Percentiles rank a stretch among this genome's conserved stretches.
Evolutionary conservation across 495 filamentous ascomycete genomes (phyloP).

Genomic region (Pseudevernia furfuracea): DNA sequence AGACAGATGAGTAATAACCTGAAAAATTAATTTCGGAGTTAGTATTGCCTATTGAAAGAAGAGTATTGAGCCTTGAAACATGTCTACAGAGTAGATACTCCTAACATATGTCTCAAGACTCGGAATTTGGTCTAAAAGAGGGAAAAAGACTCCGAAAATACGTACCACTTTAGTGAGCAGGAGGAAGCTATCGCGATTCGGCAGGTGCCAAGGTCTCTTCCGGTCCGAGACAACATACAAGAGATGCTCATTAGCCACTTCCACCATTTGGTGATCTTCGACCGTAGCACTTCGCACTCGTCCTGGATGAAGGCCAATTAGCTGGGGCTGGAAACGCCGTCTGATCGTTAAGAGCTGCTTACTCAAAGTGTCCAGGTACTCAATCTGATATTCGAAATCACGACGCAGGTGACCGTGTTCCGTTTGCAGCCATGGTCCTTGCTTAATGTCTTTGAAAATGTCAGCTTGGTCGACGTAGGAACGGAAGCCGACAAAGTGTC

Average conservation of each 20-base stretch:
- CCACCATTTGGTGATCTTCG: constrained; percentile 80
- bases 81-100: too few relatives aligned
- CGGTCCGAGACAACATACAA: constrained; percentile 90
- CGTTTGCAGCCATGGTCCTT: constrained; percentile 69
- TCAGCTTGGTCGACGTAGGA: neutral
- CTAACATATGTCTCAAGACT: too few relatives aligned
- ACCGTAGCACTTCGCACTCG: constrained; percentile 49
- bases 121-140: too few relatives aligned
- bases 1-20: constrained; percentile 84
- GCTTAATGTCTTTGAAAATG: constrained; percentile 44
- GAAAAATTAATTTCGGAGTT: too few relatives aligned
- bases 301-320: constrained; percentile 27
- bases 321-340: neutral
- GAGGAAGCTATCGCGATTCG: constrained; percentile 68
- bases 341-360: constrained; percentile 26
- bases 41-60: too few relatives aligned
- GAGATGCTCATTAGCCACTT: constrained; percentile 86
- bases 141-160: too few relatives aligned
- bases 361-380: constrained; percentile 58
- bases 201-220: constrained; percentile 86
- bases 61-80: too few relatives aligned
- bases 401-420: constrained; percentile 63
- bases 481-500: constrained; percentile 26
- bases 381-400: constrained; percentile 73
- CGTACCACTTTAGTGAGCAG: constrained; percentile 83